These are phyloP conservation scores for Clarkia xantiana DNA, from an alignment of 345 rosid genomes.

Conservation along the genomic window DNA sequence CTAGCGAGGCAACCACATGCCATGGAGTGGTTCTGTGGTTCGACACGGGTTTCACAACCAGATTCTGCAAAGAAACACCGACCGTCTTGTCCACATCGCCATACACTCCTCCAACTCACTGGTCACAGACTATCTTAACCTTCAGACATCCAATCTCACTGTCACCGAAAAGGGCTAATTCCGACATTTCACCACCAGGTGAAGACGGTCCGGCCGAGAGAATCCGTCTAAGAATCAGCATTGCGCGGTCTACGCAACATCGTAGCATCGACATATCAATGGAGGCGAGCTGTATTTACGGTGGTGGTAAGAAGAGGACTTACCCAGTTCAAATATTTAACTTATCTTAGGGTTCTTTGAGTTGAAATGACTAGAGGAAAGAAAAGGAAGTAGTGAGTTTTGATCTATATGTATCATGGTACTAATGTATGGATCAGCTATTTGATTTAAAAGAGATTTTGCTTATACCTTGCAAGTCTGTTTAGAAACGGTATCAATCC, in stretches of 20 bases:
- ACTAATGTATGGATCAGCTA: too few species aligned
- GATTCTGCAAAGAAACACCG: constrained; percentile 84
- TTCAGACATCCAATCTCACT: constrained; percentile 70
- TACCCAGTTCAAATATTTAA: constrained; percentile 78
- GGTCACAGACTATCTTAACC: constrained; percentile 83
- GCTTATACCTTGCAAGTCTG: too few species aligned
- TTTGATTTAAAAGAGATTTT: too few species aligned
- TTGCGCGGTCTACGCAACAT: constrained; percentile 58
- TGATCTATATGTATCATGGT: too few species aligned
- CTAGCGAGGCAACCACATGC: constrained; percentile 25
- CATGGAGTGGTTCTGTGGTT: constrained; percentile 85
- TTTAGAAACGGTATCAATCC: too few species aligned
- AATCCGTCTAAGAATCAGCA: constrained; percentile 62
- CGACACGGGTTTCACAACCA: constrained; percentile 66
- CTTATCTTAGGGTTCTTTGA: constrained; percentile 20
- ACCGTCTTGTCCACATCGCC: constrained; percentile 77
- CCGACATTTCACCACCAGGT: constrained; percentile 20
- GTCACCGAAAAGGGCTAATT: constrained; percentile 13
- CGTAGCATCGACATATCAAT: constrained; percentile 84
- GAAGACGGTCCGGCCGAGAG: constrained; percentile 42
- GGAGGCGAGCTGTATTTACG: constrained; percentile 41
- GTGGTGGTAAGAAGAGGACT: constrained; percentile 35
- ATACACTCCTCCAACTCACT: constrained; percentile 64
- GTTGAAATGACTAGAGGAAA: too few species aligned
- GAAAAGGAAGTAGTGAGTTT: too few species aligned